Conservation (phyloP, 371 early-diverging fungal species). For the Mortierella sp. region DNA sequence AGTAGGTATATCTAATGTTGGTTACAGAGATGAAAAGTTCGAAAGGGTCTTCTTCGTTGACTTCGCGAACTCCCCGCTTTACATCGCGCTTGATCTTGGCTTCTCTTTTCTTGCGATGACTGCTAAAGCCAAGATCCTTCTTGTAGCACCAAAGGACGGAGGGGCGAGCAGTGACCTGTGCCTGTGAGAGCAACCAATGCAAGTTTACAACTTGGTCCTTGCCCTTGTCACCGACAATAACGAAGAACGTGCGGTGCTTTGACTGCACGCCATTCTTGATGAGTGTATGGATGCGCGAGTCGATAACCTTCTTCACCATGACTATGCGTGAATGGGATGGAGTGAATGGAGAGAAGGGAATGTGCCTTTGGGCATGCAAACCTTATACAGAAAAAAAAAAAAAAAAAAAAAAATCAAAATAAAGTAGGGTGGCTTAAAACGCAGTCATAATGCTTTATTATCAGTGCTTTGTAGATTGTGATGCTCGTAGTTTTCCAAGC, state of each 20-base stretch:
- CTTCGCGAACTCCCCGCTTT: slow-evolving; percentile 89
- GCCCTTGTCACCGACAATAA: slow-evolving; percentile 96
- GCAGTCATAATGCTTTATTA: slow-evolving; percentile 1
- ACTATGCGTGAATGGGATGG: slow-evolving; percentile 7
- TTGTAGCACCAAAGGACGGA: slow-evolving; percentile 99
- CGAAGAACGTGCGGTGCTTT: slow-evolving; percentile 96
- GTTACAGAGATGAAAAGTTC: slow-evolving; percentile 96
- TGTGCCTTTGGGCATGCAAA: background rate
- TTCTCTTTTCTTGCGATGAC: slow-evolving; percentile 97
- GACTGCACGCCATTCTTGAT: slow-evolving; percentile 92
- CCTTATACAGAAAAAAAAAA: slow-evolving; percentile 6
- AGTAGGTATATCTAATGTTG: slow-evolving; percentile 97
- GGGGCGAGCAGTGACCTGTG: slow-evolving; percentile 90
- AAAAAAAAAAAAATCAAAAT: slow-evolving; percentile 28
- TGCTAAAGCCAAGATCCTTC: slow-evolving; percentile 95
- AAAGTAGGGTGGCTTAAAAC: slow-evolving; percentile 8
- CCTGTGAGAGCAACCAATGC: slow-evolving; percentile 96
- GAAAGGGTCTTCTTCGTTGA: slow-evolving; percentile 95
- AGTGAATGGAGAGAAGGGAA: slow-evolving; percentile 16
- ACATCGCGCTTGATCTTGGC: slow-evolving; percentile 92
- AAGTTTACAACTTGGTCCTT: slow-evolving; percentile 97
- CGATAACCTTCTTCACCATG: slow-evolving; percentile 92
- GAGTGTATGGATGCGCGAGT: slow-evolving; percentile 93
- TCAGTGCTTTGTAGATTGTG: background rate
- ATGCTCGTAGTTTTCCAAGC: background rate